Conservation (phyloP, 192 early-diverging fungal genomes). For the Diversispora eburnea region DNA sequence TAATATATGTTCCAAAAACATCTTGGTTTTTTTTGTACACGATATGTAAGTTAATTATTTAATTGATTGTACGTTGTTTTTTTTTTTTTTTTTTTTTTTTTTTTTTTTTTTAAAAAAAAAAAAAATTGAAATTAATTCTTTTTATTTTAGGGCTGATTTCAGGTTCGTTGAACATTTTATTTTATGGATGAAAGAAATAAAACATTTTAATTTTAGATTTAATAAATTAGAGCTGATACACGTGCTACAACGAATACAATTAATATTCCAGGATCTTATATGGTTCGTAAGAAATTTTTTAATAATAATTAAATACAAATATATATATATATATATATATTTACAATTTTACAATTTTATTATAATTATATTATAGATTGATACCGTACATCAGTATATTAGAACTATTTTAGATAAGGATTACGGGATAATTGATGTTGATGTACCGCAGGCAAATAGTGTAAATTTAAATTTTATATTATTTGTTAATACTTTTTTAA, state of each 20-base stretch:
- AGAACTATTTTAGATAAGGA: constrained; percentile 1
- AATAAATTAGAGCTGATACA: constrained; percentile 22
- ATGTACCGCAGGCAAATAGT: neutral
- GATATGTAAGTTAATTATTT: constrained; percentile 35
- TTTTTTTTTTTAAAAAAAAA: neutral
- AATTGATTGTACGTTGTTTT: neutral
- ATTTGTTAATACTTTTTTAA: neutral
- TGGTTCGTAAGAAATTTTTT: neutral
- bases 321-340: neutral
- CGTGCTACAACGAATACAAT: constrained; percentile 17
- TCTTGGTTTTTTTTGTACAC: constrained; percentile 42
- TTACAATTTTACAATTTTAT: neutral
- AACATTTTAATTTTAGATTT: neutral
- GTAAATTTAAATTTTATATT: neutral
- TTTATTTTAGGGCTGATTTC: constrained; percentile 27
- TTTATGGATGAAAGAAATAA: neutral
- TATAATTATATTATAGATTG: constrained; percentile 6
- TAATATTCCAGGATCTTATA: constrained; percentile 21
- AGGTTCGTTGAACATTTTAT: neutral
- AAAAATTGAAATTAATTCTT: neutral
- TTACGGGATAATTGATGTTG: constrained; percentile 23
- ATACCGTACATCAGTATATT: constrained; percentile 12
- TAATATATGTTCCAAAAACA: constrained; percentile 29
- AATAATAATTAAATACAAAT: too few species aligned
- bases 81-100: neutral